A percentile compares a stretch with the other conserved stretches of the same genome.
Conservation (phyloP, 2,329 filamentous ascomycete species). For the Botrytis fragariae region DNA sequence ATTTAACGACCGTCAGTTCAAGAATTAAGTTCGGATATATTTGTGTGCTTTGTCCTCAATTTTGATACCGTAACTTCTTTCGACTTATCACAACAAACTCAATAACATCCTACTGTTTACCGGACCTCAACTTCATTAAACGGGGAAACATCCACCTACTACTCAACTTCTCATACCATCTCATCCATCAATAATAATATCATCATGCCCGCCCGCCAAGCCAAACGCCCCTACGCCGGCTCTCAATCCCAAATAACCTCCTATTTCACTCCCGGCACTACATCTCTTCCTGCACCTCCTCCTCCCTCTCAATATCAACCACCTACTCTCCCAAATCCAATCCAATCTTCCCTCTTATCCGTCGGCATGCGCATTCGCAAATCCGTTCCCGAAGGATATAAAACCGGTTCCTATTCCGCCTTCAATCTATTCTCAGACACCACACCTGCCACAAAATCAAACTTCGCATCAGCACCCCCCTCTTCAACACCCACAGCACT, state of each 20-base stretch:
- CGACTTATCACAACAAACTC: background rate
- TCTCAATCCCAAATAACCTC: slow-evolving; percentile 58
- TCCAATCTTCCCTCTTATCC: slow-evolving; percentile 81
- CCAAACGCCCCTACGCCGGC: slow-evolving; percentile 62
- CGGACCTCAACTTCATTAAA: background rate
- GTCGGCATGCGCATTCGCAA: slow-evolving; percentile 96
- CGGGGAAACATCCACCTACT: background rate
- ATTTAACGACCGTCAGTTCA: background rate
- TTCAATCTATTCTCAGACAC: slow-evolving; percentile 53
- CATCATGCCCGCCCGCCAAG: slow-evolving; percentile 24
- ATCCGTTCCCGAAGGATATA: slow-evolving; percentile 90
- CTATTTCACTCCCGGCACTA: slow-evolving; percentile 49
- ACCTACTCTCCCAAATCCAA: slow-evolving; percentile 44
- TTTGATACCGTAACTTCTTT: background rate
- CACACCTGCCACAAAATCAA: background rate
- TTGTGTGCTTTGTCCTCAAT: background rate
- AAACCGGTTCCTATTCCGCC: slow-evolving; percentile 59
- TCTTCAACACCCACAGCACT: slow-evolving; percentile 35
- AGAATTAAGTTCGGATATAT: background rate
- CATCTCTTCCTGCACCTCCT: slow-evolving; percentile 31
- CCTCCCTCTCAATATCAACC: slow-evolving; percentile 41
- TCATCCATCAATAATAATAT: background rate
- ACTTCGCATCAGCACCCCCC: slow-evolving; percentile 16
- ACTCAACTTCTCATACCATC: background rate
- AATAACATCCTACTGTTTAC: background rate